Evolutionary conservation across 2,329 filamentous ascomycete species (phyloP).

Genomic region (Trichoderma gracile): DNA sequence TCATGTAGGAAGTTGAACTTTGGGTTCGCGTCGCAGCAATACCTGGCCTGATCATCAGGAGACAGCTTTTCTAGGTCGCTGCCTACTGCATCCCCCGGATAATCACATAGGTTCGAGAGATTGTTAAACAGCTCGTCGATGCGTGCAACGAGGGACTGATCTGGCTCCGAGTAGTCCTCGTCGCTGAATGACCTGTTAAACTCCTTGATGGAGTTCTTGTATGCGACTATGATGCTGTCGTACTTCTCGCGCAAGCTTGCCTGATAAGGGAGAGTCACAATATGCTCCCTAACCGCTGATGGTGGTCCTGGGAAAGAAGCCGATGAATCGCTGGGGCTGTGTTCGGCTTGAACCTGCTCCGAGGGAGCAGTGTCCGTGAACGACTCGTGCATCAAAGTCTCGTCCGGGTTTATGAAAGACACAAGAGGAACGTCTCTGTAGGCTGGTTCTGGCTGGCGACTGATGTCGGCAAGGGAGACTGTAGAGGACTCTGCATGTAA

Average conservation of each 20-base stretch:
- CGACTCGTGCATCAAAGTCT: conserved; percentile 27
- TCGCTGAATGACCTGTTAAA: conserved; percentile 48
- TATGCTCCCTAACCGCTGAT: conserved; percentile 41
- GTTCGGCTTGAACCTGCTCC: conserved; percentile 33
- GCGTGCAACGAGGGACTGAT: conserved; percentile 43
- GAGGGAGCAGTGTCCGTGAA: conserved; percentile 32
- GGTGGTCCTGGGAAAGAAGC: conserved; percentile 27
- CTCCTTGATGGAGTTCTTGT: conserved; percentile 46
- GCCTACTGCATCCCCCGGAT: conserved; percentile 55
- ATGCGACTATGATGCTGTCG: conserved; percentile 49
- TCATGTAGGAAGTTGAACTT: conserved; percentile 63
- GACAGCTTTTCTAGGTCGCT: conserved; percentile 43
- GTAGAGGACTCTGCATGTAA: conserved; percentile 33
- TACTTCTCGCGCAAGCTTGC: conserved; percentile 55
- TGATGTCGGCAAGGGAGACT: conserved; percentile 44
- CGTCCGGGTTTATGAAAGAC: conserved; percentile 30
- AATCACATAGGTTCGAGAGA: conserved; percentile 58
- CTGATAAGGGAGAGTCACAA: conserved; percentile 59
- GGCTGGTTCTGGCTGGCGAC: conserved; percentile 33
- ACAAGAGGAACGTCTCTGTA: conserved; percentile 30
- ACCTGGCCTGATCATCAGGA: conserved; percentile 50
- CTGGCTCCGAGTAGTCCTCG: conserved; percentile 44
- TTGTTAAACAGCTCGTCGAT: conserved; percentile 54
- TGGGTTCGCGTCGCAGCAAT: conserved; percentile 57
- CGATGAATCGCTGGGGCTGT: conserved; percentile 31